Evolutionary conservation across 805 yeast genomes (phyloP), one percentile per base, ranked within the genome.

Genomic region (Sugiyamaella smithiae): DNA sequence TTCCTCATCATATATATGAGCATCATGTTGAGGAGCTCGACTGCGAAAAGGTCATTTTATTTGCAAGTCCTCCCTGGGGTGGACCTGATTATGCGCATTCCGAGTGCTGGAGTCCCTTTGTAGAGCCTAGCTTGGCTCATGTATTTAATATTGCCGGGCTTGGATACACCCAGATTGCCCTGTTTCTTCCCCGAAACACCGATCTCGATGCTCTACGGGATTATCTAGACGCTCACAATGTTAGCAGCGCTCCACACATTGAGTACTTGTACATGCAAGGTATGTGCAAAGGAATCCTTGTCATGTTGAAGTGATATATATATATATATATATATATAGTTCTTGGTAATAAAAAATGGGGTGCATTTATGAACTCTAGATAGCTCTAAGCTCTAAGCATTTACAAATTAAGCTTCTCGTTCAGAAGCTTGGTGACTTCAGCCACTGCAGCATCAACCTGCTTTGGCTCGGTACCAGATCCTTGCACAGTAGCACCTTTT

Each of bases 401-500:
- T 26, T 11, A 26, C 29, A 26, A 22, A n/a, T 42, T 22, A 11
- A 52, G 33, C 49, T 52, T 52, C 32, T 50, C 51, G 12, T 42
- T 38, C 33, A 89, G 75, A 55, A 81, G 67, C 62, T 75, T 74
- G 57, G 76, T 76, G 45, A 90, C 79, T 54, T 83, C 87, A 28
- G 75, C 78, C 56, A 93, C 74, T 23, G 99, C 99, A 35, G 75
- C 76, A 36, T 74, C 75, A 46, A 88, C 75, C 55, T 85, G 87
- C 28, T 70, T 75, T 31, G 82, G 76, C 54, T 88, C 85, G 59
- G 84, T 88, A 60, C 99, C 99, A 82, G 88, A 85, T 70, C 99
- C 99, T 73, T 93, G 99, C 59, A 88, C 88, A 48, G 90, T 82
- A 57, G 88, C 87, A 55, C 97, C 98, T 71, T 88, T 93, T 68